Evolutionary conservation across 2,329 filamentous ascomycete species (phyloP).

Genomic region (Chaetomium olivaceum): DNA sequence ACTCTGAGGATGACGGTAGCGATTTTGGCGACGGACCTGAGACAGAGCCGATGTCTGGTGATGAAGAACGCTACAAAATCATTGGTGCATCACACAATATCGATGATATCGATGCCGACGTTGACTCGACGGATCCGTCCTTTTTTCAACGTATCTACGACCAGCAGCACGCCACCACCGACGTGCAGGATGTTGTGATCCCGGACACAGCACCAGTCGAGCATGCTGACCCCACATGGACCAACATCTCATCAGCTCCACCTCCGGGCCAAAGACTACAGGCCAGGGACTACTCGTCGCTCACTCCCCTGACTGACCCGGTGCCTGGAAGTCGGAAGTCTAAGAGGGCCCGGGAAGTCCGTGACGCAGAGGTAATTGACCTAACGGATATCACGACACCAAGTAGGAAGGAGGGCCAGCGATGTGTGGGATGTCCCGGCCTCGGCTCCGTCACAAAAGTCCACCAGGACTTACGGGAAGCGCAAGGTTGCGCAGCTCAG

Average conservation of each 20-base stretch:
- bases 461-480: slow-evolving; percentile 23
- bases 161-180: slow-evolving; percentile 44
- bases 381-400: slow-evolving; percentile 41
- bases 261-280: slow-evolving; percentile 15
- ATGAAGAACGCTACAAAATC: slow-evolving; percentile 8
- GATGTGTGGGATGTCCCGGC: slow-evolving; percentile 50
- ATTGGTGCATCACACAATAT: slow-evolving; percentile 10
- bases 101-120: slow-evolving; percentile 16
- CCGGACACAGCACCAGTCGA: slow-evolving; percentile 9
- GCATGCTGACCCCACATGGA: slow-evolving; percentile 9
- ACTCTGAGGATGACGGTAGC: slow-evolving; percentile 39
- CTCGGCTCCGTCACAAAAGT: slow-evolving; percentile 12
- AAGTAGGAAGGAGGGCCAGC: slow-evolving; percentile 32
- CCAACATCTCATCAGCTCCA: slow-evolving; percentile 14
- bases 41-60: neutral
- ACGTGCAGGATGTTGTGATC: neutral
- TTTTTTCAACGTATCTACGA: slow-evolving; percentile 52
- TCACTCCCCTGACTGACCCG: slow-evolving; percentile 37
- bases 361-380: slow-evolving; percentile 28
- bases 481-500: slow-evolving; percentile 21
- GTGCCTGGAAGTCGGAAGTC: slow-evolving; percentile 22
- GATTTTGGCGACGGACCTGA: slow-evolving; percentile 25
- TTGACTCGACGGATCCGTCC: slow-evolving; percentile 49
- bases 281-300: slow-evolving; percentile 9
- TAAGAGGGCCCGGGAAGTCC: slow-evolving; percentile 18